A percentile compares a stretch with the other conserved stretches of the same genome.
Conservation (phyloP, 2,329 filamentous ascomycete species). For the Fusarium domesticum region DNA sequence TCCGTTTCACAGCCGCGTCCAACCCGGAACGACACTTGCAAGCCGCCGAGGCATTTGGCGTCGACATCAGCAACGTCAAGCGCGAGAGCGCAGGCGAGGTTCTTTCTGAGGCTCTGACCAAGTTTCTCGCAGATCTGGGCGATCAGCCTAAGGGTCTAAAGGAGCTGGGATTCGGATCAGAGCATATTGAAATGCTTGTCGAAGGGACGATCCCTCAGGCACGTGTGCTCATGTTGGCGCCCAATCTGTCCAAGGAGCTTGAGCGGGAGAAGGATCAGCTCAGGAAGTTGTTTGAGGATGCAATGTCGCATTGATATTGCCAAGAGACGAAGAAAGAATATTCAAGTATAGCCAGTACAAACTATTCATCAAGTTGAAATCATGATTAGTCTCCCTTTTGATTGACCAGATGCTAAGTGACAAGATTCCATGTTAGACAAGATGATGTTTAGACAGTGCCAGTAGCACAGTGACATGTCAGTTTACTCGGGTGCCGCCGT, state of each 20-base stretch:
- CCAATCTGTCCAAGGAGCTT: slow-evolving; percentile 69
- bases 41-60: slow-evolving; percentile 86
- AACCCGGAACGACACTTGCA: slow-evolving; percentile 90
- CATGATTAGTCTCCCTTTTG: too few species aligned
- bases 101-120: slow-evolving; percentile 74
- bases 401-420: too few species aligned
- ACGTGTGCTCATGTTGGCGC: slow-evolving; percentile 87
- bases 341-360: too few species aligned
- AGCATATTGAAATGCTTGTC: slow-evolving; percentile 78
- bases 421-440: background rate
- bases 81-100: slow-evolving; percentile 86
- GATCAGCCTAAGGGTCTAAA: slow-evolving; percentile 88
- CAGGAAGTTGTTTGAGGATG: slow-evolving; percentile 63
- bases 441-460: background rate
- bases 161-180: slow-evolving; percentile 72
- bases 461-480: background rate
- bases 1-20: slow-evolving; percentile 85
- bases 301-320: slow-evolving; percentile 41
- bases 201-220: slow-evolving; percentile 94
- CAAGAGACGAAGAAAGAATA: too few species aligned
- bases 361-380: too few species aligned
- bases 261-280: slow-evolving; percentile 70
- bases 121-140: slow-evolving; percentile 78
- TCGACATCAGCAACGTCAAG: slow-evolving; percentile 85
- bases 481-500: background rate